phyloP scores from a whole-genome alignment of 352 stramenopile species.

The Nothophytophthora sp. region DNA sequence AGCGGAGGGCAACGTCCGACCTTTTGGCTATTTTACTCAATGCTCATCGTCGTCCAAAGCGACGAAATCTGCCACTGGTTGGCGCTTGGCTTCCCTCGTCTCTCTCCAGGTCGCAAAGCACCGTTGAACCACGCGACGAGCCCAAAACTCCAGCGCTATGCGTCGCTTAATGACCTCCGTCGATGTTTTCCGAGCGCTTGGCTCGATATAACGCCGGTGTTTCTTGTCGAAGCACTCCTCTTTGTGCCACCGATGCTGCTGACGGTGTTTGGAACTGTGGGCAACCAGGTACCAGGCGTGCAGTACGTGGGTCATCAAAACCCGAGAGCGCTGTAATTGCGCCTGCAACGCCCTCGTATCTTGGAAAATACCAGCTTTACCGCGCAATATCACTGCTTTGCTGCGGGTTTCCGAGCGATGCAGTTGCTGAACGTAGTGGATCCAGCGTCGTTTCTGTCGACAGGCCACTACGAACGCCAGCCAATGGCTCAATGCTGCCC shows the following conservation, averaged over 20 bases:
- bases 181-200: too few relatives aligned
- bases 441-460: conserved; percentile 26
- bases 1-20: too few relatives aligned
- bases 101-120: conserved; percentile 15
- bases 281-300: conserved; percentile 28
- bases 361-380: conserved; percentile 3
- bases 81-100: too few relatives aligned
- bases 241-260: not conserved
- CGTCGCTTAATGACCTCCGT: not conserved
- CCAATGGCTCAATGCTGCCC: conserved; percentile 15
- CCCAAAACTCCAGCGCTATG: conserved; percentile 23
- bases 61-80: too few relatives aligned
- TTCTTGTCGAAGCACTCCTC: too few relatives aligned
- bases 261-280: not conserved
- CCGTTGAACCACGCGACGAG: conserved; percentile 6
- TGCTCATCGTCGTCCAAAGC: too few relatives aligned
- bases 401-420: conserved; percentile 17
- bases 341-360: conserved; percentile 24
- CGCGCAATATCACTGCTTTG: not conserved
- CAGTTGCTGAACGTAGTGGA: conserved; percentile 27
- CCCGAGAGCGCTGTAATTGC: conserved; percentile 20
- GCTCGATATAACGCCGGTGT: too few relatives aligned
- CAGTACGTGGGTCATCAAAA: conserved; percentile 33
- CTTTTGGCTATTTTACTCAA: too few relatives aligned
- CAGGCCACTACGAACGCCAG: conserved; percentile 15